Evolutionary conservation across 2,329 filamentous ascomycete species (phyloP).

Genomic region (Colletotrichum musae): DNA sequence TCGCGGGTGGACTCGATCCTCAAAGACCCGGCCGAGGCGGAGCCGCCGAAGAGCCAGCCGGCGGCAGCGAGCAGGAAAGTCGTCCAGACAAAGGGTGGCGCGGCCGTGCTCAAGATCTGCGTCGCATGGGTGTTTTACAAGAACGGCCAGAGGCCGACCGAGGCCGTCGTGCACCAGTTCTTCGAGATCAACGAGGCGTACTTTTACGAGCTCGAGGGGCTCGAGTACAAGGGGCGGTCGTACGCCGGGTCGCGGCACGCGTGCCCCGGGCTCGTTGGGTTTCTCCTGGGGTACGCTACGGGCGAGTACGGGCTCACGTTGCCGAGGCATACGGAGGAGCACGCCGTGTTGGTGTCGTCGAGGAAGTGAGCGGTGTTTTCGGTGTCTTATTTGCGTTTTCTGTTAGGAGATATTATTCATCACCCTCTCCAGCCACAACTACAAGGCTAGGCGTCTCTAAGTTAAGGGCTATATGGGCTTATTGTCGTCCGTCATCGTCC

Average conservation of each 20-base stretch:
- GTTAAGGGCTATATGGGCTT: too few relatives aligned
- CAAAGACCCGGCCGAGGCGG: conserved; percentile 9
- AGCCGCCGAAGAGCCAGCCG: background rate
- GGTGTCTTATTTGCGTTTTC: too few relatives aligned
- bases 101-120: conserved; percentile 31
- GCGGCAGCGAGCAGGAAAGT: background rate
- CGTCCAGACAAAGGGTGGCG: conserved; percentile 17
- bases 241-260: conserved; percentile 13
- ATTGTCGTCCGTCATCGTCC: too few relatives aligned
- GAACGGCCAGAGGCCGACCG: conserved; percentile 14
- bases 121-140: conserved; percentile 29
- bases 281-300: conserved; percentile 5
- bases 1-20: conserved; percentile 14
- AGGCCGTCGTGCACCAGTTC: conserved; percentile 25
- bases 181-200: conserved; percentile 27
- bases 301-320: conserved; percentile 1
- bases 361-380: background rate
- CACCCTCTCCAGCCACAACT: too few relatives aligned
- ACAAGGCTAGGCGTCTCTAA: too few relatives aligned
- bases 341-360: conserved; percentile 3
- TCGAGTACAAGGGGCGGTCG: conserved; percentile 17
- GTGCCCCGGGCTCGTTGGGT: conserved; percentile 13
- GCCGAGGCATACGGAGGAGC: conserved; percentile 10
- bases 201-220: conserved; percentile 28
- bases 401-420: too few relatives aligned